A percentile compares a stretch with the other conserved stretches of the same genome.
Conservation (phyloP, 129 eudicot species). For the Lonicera japonica region DNA sequence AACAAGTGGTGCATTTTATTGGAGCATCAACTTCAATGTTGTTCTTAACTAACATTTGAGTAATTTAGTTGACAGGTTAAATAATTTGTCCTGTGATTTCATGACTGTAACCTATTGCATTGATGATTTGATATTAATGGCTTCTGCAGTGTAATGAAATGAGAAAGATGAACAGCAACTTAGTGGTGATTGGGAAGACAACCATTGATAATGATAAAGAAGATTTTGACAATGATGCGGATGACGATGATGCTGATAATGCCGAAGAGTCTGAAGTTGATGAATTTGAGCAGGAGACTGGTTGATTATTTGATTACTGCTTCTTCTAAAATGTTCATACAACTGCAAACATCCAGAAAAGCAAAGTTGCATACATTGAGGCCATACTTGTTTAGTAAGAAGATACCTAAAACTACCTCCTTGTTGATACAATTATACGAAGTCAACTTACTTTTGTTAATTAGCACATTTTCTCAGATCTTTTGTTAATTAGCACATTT, state of each 20-base stretch:
- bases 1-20: background rate
- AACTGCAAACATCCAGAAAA: background rate
- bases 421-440: no score
- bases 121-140: background rate
- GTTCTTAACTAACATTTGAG: background rate
- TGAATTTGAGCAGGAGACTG: constrained; percentile 92
- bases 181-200: constrained; percentile 59
- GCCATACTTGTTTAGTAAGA: background rate
- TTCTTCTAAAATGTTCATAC: background rate
- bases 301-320: constrained; percentile 34
- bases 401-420: no score
- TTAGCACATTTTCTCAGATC: no score
- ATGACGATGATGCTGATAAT: constrained; percentile 53
- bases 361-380: background rate
- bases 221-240: constrained; percentile 41
- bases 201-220: constrained; percentile 47
- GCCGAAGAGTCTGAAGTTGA: constrained; percentile 97
- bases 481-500: no score
- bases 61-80: no score
- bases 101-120: background rate
- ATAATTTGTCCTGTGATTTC: no score
- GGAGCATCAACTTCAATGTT: background rate
- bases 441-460: no score
- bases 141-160: constrained; percentile 64
- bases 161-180: constrained; percentile 63